phyloP scores from a whole-genome alignment of 176 grass and related monocot species.

The Hordeum vulgare region MorexV3_pseudomolecules_assembly NC_058524.1:246593500-246593999 shows the following conservation, averaged over 20 bases:
- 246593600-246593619: neutral
- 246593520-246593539: neutral
- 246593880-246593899: conserved; percentile 25
- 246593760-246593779: conserved; percentile 41
- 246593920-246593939: conserved; percentile 76
- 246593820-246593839: neutral
- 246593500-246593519: neutral
- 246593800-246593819: conserved; percentile 9
- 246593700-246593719: conserved; percentile 71
- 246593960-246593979: conserved; percentile 63
- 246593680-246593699: conserved; percentile 58
- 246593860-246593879: neutral
- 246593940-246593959: conserved; percentile 67
- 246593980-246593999: neutral
- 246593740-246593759: conserved; percentile 66
- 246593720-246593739: conserved; percentile 56
- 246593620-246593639: neutral
- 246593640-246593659: neutral
- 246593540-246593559: neutral
- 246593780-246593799: conserved; percentile 23
- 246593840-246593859: neutral
- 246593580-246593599: neutral
- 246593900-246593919: conserved; percentile 92
- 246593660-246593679: neutral
- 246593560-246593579: neutral